Evolutionary conservation across 2,329 filamentous ascomycete species (phyloP).

Genomic region (Cladosporium oxysporum): DNA sequence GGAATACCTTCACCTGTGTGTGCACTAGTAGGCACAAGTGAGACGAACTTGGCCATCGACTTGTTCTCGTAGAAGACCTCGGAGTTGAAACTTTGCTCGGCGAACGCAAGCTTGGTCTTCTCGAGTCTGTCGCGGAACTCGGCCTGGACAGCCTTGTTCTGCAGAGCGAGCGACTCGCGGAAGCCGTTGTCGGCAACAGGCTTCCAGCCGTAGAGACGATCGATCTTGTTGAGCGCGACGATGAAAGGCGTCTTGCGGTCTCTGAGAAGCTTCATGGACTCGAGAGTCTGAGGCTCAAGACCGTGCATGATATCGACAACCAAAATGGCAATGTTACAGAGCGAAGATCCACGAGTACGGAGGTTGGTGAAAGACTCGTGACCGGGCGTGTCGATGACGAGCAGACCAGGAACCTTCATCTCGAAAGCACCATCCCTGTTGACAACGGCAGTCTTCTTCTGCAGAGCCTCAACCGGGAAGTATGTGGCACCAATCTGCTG

Average conservation of each 20-base stretch:
- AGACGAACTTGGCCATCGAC: slow-evolving; percentile 90
- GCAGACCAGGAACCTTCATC: slow-evolving; percentile 94
- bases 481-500: slow-evolving; percentile 99
- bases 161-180: slow-evolving; percentile 83
- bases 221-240: slow-evolving; percentile 98
- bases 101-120: slow-evolving; percentile 88
- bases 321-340: slow-evolving; percentile 98
- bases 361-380: slow-evolving; percentile 99
- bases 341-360: slow-evolving; percentile 91
- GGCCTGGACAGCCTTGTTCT: slow-evolving; percentile 89
- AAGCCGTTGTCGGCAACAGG: slow-evolving; percentile 99
- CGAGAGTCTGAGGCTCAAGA: slow-evolving; percentile 92
- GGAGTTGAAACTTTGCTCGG: slow-evolving; percentile 96
- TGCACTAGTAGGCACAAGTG: slow-evolving; percentile 94
- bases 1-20: slow-evolving; percentile 99
- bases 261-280: slow-evolving; percentile 92
- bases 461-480: slow-evolving; percentile 92
- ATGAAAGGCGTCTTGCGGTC: slow-evolving; percentile 97
- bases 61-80: slow-evolving; percentile 98
- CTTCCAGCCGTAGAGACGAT: slow-evolving; percentile 99
- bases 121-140: slow-evolving; percentile 91
- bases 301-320: slow-evolving; percentile 99
- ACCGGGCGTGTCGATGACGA: slow-evolving; percentile 97
- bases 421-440: slow-evolving; percentile 89
- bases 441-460: slow-evolving; percentile 89